These are phyloP conservation scores for Sporothrix phasma DNA, from an alignment of 2,329 filamentous ascomycete species.

Conservation along the genomic window DNA sequence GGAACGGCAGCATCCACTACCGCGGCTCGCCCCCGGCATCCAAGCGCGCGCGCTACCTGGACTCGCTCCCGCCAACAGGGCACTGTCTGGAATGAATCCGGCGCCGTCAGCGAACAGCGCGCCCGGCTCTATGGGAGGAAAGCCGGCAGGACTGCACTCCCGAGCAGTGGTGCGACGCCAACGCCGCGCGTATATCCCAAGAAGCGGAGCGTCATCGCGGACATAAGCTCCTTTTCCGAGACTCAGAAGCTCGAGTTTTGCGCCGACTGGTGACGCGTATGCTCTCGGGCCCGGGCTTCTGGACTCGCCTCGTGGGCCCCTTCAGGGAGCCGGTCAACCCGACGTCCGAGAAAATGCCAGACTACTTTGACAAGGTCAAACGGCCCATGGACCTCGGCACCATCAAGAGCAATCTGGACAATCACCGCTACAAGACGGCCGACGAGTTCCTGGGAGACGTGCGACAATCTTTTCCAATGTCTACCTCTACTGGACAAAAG, in stretches of 20 bases:
- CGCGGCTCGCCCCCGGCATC: conserved; percentile 16
- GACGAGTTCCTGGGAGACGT: conserved; percentile 48
- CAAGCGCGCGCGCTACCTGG: conserved; percentile 35
- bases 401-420: conserved; percentile 51
- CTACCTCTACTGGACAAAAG: conserved; percentile 51
- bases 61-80: conserved; percentile 18
- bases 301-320: conserved; percentile 54
- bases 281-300: conserved; percentile 54
- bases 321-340: conserved; percentile 53
- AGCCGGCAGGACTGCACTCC: conserved; percentile 24
- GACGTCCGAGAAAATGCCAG: conserved; percentile 43
- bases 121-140: conserved; percentile 22
- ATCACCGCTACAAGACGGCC: conserved; percentile 39
- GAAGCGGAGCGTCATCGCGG: conserved; percentile 18
- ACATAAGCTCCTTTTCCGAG: conserved; percentile 25
- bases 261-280: conserved; percentile 47
- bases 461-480: conserved; percentile 55
- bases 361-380: conserved; percentile 52
- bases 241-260: conserved; percentile 48
- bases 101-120: background rate
- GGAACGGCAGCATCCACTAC: background rate
- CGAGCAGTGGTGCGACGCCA: conserved; percentile 13
- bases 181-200: background rate
- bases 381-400: conserved; percentile 52
- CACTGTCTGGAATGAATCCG: background rate